Conservation (phyloP, 768 basidiomycete species). For the Naganishia vishniacii region DNA sequence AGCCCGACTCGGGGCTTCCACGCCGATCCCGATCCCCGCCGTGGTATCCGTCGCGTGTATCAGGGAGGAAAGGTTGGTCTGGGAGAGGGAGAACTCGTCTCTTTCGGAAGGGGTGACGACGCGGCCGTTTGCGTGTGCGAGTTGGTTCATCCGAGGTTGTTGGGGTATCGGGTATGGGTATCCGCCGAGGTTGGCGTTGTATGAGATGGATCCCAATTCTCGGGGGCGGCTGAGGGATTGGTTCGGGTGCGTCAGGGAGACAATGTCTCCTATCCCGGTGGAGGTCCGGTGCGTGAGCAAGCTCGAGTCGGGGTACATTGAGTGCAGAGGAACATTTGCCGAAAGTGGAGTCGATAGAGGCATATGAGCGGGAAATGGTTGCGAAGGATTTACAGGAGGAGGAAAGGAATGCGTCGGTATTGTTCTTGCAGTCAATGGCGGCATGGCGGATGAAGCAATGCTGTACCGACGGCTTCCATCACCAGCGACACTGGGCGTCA, state of each 20-base stretch:
- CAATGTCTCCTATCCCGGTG: conserved; percentile 12
- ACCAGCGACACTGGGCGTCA: conserved; percentile 6
- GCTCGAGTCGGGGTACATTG: conserved; percentile 14
- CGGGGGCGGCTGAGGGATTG: not conserved
- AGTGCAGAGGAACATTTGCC: conserved; percentile 9
- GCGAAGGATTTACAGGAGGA: not conserved
- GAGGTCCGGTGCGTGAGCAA: conserved; percentile 4
- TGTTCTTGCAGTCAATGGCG: not conserved
- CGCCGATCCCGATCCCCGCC: not conserved
- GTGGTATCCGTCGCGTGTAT: not conserved
- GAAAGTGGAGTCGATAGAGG: not conserved
- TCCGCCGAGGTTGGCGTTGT: not conserved
- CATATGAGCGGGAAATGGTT: not conserved
- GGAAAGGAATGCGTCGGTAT: not conserved
- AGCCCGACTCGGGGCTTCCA: conserved; percentile 4
- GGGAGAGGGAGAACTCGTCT: not conserved
- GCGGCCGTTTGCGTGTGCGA: conserved; percentile 10
- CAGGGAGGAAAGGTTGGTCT: not conserved
- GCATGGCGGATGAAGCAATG: conserved; percentile 1
- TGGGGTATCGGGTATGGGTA: not conserved
- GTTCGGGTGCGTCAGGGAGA: conserved; percentile 2
- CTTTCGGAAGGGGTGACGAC: conserved; percentile 11
- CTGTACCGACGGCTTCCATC: conserved; percentile 7
- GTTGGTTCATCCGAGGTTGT: conserved; percentile 17
- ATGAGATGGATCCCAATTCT: not conserved